Evolutionary conservation across 768 basidiomycete genomes (phyloP).

Genomic region (Fistulinella prunicolor): DNA sequence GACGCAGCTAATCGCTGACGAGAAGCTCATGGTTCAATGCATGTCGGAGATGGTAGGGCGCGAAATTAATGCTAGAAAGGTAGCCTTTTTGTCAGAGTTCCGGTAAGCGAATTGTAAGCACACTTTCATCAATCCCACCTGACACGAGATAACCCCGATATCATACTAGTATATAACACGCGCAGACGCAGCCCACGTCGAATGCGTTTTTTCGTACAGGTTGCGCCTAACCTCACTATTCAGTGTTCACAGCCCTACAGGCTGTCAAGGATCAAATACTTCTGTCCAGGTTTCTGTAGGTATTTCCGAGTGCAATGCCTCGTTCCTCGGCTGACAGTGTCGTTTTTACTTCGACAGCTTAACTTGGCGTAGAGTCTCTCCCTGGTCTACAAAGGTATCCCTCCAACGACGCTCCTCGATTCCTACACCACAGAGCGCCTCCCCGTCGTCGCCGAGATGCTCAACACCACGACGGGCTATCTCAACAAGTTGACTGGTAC

Average conservation of each 20-base stretch:
- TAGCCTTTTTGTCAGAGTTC: constrained; percentile 24
- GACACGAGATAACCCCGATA: constrained; percentile 37
- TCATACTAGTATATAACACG: constrained; percentile 15
- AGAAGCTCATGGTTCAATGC: constrained; percentile 24
- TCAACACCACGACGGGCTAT: constrained; percentile 35
- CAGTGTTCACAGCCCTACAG: constrained; percentile 26
- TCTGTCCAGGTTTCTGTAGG: constrained; percentile 39
- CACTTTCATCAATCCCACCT: neutral
- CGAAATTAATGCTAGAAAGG: constrained; percentile 29
- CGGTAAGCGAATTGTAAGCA: constrained; percentile 10
- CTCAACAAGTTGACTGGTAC: neutral
- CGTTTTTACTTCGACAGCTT: constrained; percentile 24
- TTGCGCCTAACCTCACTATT: neutral
- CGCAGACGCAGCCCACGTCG: constrained; percentile 51
- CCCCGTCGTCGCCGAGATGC: constrained; percentile 45
- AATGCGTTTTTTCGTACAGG: no score
- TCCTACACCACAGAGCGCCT: constrained; percentile 44
- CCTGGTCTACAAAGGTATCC: constrained; percentile 37
- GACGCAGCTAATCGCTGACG: constrained; percentile 8
- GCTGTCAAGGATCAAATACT: constrained; percentile 35
- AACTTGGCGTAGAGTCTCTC: constrained; percentile 48
- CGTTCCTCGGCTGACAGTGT: neutral
- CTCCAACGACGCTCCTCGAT: constrained; percentile 36
- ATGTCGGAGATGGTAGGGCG: constrained; percentile 26
- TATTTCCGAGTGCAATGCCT: constrained; percentile 2